Base-by-base conservation (phyloP, 2,329 filamentous ascomycete species). In the Microsporum audouinii region DNA sequence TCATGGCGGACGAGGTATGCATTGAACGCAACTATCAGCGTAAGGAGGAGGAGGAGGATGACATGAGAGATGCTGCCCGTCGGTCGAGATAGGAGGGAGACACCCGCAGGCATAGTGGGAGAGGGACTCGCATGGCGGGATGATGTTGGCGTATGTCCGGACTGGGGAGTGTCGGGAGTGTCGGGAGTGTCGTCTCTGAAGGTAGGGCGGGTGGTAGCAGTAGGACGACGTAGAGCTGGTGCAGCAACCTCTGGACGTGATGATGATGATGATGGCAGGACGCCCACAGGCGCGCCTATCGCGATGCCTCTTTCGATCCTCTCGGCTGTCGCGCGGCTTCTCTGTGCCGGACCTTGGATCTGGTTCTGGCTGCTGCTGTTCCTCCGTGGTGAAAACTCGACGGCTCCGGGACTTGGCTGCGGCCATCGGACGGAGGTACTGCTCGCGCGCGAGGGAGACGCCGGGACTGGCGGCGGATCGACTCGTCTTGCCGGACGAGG, bases 1-100 rank as follows among this genome's bases (percentile, higher is more conserved):
- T 62, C 55, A 57, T 64, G 61, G 17, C 63, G 49, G 39, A 62
- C 61, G 12, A 58, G 49, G 61, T 66, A 63, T 10, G 61, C 61
- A 6, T 62, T 61, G 31, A 67, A 39, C 5, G 66, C 29, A 10
- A 63, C 61, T n/a, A 64, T 49, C 17, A 68, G 17, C 17, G 17
- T 23, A 47, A 60, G 23, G 8, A 67, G 43, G 27, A 67, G 23
- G 33, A 64, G 41, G 14, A 57, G 59, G 12, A 64, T 17, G 51
- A 55, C 34, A 14, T 60, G 36, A 45, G 34, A 23, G 23, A 45
- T 23, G 17, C 17, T 23, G 17, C 17, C 17, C 17, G 45, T 5
- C n/a, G 31, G 14, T 29, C 10, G 10, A n/a, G 10, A 6, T 34
- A 12, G 5, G 10, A 8, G 31, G 23, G n/a, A 36, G n/a, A 34